These are phyloP conservation scores for Cryptococcus sp. DNA, from an alignment of 1,284 basidiomycete species.

Conservation along the genomic window DNA sequence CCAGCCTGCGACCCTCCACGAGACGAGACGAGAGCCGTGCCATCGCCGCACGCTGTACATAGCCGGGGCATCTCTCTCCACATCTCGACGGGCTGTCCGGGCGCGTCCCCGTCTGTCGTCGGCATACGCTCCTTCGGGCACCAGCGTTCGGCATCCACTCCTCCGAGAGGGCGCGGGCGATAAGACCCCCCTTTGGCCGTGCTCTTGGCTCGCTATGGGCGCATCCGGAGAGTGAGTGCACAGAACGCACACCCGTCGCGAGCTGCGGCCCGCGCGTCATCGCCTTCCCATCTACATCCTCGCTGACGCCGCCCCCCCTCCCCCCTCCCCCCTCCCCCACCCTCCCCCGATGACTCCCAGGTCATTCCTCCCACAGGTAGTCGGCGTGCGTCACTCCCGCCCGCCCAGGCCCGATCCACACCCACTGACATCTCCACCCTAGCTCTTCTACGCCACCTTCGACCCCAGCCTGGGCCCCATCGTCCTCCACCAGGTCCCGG, in stretches of 20 bases:
- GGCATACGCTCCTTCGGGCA: no score
- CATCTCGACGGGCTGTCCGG: no score
- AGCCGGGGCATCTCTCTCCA: no score
- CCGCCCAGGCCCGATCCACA: no score
- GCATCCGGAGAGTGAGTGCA: conserved; percentile 19
- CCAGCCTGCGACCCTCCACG: no score
- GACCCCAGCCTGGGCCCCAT: conserved; percentile 46
- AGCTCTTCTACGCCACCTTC: conserved; percentile 51
- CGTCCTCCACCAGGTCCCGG: conserved; percentile 49
- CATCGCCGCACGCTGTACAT: no score
- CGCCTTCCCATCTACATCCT: background rate
- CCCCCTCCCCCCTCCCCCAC: background rate
- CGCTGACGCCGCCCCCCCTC: conserved; percentile 3
- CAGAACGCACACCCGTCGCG: no score
- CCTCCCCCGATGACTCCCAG: conserved; percentile 30
- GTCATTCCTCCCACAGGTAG: conserved; percentile 49
- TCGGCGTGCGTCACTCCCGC: conserved; percentile 36
- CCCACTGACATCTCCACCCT: background rate
- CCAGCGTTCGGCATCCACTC: no score
- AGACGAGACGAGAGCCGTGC: no score
- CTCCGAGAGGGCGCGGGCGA: background rate
- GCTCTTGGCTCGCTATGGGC: conserved; percentile 9
- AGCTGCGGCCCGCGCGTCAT: no score
- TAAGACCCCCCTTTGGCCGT: conserved; percentile 1
- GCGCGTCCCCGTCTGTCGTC: no score